Evolutionary conservation across 1,139 yeast species (phyloP).

Genomic region (Debaryomyces singareniensis): DNA sequence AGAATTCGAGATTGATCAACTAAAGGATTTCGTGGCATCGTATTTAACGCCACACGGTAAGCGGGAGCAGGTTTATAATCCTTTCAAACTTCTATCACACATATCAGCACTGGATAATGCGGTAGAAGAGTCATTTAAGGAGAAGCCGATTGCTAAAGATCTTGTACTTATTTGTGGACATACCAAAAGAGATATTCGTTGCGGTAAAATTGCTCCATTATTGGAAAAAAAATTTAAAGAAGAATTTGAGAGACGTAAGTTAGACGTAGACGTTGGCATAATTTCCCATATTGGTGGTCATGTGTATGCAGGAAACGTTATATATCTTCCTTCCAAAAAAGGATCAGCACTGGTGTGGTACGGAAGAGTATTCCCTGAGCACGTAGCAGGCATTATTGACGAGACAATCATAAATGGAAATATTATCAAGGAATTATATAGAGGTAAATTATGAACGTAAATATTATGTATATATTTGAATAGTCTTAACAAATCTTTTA

Average conservation of each 20-base stretch:
- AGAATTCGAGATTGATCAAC: slow-evolving; percentile 22
- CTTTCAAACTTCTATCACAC: too few species aligned
- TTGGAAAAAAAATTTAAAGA: slow-evolving; percentile 43
- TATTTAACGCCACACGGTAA: slow-evolving; percentile 29
- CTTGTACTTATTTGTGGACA: slow-evolving; percentile 63
- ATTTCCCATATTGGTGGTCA: slow-evolving; percentile 76
- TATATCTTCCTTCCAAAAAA: slow-evolving; percentile 39
- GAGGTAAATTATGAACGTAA: slow-evolving; percentile 43
- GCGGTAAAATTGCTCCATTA: slow-evolving; percentile 61
- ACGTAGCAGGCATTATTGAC: slow-evolving; percentile 58
- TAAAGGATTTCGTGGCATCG: slow-evolving; percentile 35
- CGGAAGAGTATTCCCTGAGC: slow-evolving; percentile 59
- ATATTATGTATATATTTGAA: background rate
- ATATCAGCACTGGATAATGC: background rate
- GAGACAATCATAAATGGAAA: slow-evolving; percentile 43
- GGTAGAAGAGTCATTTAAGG: slow-evolving; percentile 11
- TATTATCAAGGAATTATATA: slow-evolving; percentile 47
- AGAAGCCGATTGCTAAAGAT: slow-evolving; percentile 14
- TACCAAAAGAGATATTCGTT: slow-evolving; percentile 52
- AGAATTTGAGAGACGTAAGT: slow-evolving; percentile 27
- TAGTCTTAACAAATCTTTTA: background rate
- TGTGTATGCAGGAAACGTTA: slow-evolving; percentile 70
- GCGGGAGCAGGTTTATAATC: slow-evolving; percentile 21
- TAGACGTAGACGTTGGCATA: slow-evolving; percentile 41
- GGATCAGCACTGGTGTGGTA: slow-evolving; percentile 55